Percentiles rank a stretch among this genome's conserved stretches.
phyloP scores from a whole-genome alignment of 176 grass and related monocot genomes.

The Eleusine coracana region DNA sequence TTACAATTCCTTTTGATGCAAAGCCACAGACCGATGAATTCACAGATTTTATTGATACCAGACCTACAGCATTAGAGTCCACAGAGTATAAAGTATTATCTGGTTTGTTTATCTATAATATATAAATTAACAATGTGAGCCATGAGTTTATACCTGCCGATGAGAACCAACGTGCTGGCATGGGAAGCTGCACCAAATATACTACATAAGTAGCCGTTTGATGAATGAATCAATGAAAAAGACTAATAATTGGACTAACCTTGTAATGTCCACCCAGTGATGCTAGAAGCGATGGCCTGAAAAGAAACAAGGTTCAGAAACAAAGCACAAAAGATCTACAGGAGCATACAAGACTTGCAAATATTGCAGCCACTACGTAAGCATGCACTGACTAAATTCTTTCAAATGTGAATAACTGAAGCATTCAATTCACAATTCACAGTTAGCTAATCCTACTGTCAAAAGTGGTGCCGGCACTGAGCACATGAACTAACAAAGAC shows the following conservation, averaged over 20 bases:
- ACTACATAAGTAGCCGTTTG: constrained; percentile 14
- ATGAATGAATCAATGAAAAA: neutral
- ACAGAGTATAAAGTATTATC: neutral
- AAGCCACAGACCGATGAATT: neutral
- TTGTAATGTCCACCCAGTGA: constrained; percentile 36
- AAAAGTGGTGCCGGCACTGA: neutral
- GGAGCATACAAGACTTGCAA: constrained; percentile 4
- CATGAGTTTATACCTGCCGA: constrained; percentile 38
- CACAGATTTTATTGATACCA: neutral
- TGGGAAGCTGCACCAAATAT: constrained; percentile 35
- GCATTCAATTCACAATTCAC: neutral
- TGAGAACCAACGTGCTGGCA: constrained; percentile 48
- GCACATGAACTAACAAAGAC: neutral
- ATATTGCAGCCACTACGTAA: neutral
- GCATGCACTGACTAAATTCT: neutral
- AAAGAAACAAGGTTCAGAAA: constrained; percentile 26
- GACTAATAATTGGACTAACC: constrained; percentile 27
- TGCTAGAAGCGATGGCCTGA: constrained; percentile 39
- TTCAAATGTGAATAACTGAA: constrained; percentile 5
- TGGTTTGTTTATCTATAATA: neutral
- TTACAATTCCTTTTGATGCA: constrained; percentile 16
- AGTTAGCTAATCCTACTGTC: constrained; percentile 3
- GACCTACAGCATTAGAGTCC: neutral
- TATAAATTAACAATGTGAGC: constrained; percentile 23
- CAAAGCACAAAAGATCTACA: neutral